Evolutionary conservation across 2,329 filamentous ascomycete genomes (phyloP).

Genomic region (Elsinoe australis): DNA sequence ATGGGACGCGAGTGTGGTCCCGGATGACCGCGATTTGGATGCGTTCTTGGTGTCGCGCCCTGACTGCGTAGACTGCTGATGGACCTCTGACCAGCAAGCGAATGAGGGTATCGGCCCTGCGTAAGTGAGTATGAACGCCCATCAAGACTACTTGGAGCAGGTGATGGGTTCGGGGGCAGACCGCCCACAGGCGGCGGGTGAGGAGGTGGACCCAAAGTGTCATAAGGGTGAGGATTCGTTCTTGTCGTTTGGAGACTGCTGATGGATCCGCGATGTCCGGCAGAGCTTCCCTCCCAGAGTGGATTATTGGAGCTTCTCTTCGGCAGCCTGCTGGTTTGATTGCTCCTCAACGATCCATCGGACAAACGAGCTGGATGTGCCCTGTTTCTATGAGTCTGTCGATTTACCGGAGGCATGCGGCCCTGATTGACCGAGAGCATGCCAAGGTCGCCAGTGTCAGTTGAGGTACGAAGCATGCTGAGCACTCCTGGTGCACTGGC

Average conservation of each 20-base stretch:
- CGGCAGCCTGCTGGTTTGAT: constrained; percentile 30
- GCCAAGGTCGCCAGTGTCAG: constrained; percentile 42
- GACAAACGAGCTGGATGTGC: constrained; percentile 34
- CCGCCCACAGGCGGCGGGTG: constrained; percentile 12
- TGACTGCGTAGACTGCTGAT: constrained; percentile 39
- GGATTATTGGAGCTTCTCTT: constrained; percentile 32
- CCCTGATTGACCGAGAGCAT: constrained; percentile 33
- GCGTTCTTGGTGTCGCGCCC: constrained; percentile 29
- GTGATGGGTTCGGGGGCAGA: constrained; percentile 14
- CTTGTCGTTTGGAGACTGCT: constrained; percentile 37
- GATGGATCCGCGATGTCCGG: constrained; percentile 34
- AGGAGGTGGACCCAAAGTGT: constrained; percentile 7
- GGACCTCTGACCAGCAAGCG: constrained; percentile 26
- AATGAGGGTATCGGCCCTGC: constrained; percentile 23
- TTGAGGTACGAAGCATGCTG: constrained; percentile 45
- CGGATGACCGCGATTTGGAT: constrained; percentile 23
- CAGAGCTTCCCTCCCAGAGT: constrained; percentile 35
- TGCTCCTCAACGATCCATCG: constrained; percentile 33
- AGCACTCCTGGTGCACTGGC: constrained; percentile 36
- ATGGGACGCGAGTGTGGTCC: constrained; percentile 32
- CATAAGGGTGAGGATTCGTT: constrained; percentile 34
- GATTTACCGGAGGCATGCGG: constrained; percentile 33
- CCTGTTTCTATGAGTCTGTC: constrained; percentile 30
- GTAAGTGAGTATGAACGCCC: constrained; percentile 40
- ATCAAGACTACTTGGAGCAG: constrained; percentile 26